Evolutionary conservation across 805 yeast genomes (phyloP).

Genomic region (Dipodascus geniculatus): DNA sequence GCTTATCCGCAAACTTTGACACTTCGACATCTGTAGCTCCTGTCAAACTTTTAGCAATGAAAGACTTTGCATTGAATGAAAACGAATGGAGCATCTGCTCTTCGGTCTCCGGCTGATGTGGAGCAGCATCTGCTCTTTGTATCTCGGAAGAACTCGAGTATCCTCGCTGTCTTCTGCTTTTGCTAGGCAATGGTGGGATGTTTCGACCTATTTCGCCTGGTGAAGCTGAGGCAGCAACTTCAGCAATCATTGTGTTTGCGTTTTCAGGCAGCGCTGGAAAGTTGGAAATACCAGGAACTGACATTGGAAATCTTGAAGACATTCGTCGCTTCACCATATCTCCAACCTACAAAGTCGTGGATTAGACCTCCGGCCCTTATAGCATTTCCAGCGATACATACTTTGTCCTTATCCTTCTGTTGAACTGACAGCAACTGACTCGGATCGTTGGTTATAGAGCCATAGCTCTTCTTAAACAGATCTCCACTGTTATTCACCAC

Average conservation of each 20-base stretch:
- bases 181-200: slow-evolving; percentile 6
- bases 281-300: slow-evolving; percentile 67
- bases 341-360: slow-evolving; percentile 7
- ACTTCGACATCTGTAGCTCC: slow-evolving; percentile 63
- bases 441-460: slow-evolving; percentile 5
- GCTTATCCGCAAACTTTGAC: slow-evolving; percentile 51
- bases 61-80: slow-evolving; percentile 36
- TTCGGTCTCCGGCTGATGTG: background rate
- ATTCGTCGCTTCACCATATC: slow-evolving; percentile 18
- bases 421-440: slow-evolving; percentile 15
- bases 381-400: no score
- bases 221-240: slow-evolving; percentile 28
- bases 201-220: background rate
- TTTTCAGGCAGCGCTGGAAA: slow-evolving; percentile 75
- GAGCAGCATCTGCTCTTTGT: background rate
- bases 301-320: slow-evolving; percentile 33
- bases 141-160: slow-evolving; percentile 1
- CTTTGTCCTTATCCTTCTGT: slow-evolving; percentile 15
- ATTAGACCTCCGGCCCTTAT: no score
- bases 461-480: slow-evolving; percentile 8
- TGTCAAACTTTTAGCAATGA: slow-evolving; percentile 39
- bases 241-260: slow-evolving; percentile 46
- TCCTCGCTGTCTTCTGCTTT: slow-evolving; percentile 1
- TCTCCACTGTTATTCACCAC: slow-evolving; percentile 4
- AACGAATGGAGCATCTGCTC: slow-evolving; percentile 1